Percentiles rank a stretch among this genome's conserved stretches.
These are phyloP conservation scores for Glycine latifolia DNA, from an alignment of 306 rosid genomes.

Conservation along the genomic window DNA sequence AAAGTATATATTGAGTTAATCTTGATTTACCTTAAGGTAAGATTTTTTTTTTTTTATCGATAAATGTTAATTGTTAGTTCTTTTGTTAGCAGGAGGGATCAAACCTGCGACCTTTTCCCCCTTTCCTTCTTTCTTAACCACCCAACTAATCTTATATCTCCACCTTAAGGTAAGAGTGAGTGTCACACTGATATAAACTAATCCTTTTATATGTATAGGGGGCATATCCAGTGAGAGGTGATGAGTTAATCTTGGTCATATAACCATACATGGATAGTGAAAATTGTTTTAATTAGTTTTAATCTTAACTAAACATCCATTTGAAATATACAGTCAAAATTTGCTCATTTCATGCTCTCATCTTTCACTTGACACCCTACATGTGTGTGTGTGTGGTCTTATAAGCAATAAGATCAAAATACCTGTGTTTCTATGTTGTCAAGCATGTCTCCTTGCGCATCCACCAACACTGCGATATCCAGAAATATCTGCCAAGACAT, in stretches of 20 bases:
- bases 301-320: neutral
- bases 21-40: too few relatives aligned
- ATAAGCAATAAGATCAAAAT: constrained; percentile 37
- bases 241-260: too few relatives aligned
- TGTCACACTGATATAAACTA: too few relatives aligned
- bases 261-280: neutral
- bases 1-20: neutral
- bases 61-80: too few relatives aligned
- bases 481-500: constrained; percentile 77
- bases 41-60: too few relatives aligned
- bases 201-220: too few relatives aligned
- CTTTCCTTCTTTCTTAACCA: too few relatives aligned
- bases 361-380: neutral
- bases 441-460: constrained; percentile 93
- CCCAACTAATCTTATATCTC: too few relatives aligned
- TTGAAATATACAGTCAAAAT: neutral
- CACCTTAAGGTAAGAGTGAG: too few relatives aligned
- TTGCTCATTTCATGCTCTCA: neutral
- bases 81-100: too few relatives aligned
- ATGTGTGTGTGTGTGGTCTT: neutral
- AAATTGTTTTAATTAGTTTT: neutral
- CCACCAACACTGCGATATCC: constrained; percentile 93
- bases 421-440: constrained; percentile 92
- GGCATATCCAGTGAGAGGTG: too few relatives aligned
- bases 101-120: too few relatives aligned